Base-by-base conservation (phyloP, 2,329 filamentous ascomycete genomes). In the Beauveria sp. region DNA sequence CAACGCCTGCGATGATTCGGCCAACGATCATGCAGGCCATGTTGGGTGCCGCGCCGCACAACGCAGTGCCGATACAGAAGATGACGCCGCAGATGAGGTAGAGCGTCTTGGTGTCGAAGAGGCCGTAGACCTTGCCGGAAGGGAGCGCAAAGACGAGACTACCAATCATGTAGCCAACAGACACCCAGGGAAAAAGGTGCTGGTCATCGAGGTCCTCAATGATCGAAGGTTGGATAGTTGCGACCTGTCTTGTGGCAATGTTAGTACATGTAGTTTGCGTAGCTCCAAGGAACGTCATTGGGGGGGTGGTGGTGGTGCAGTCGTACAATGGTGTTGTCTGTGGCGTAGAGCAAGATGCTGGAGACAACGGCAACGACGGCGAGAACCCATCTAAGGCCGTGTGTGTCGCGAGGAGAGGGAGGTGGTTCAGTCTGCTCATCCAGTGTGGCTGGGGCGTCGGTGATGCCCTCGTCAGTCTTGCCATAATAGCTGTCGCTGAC, bases 1-100 rank as follows among this genome's bases (percentile, higher is more conserved):
- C 76, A 26, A 75, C 65, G 48, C 77, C 77, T 61, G 72, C 72
- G 43, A 79, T 71, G n/a, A 72, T 75, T 34, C 77, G 71, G 14
- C 77, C 78, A n/a, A 78, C 63, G 60, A 82, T 80, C n/a, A 82
- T 63, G 31, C 74, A 73, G 64, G 75, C 66, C 69, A 78, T 77
- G 38, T 63, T 73, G 1, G 73, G 73, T 1, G 76, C 74, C 1
- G 67, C 76, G 34, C 76, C 77, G 60, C 76, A 79, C 6, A 76
- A 51, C 6, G 72, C 70, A 43, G 63, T 67, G 40, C 68, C 70
- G 28, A 64, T 63, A 54, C 66, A 64, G 61, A 71, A 71, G 10
- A 68, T n/a, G 34, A 66, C 12, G 28, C 67, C 53, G 20, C 46
- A 45, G 56, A 45, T 14, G 51, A 69, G 43, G 52, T 68, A 73